phyloP scores from a whole-genome alignment of 352 stramenopile genomes.

The Achlya hypogyna region DNA sequence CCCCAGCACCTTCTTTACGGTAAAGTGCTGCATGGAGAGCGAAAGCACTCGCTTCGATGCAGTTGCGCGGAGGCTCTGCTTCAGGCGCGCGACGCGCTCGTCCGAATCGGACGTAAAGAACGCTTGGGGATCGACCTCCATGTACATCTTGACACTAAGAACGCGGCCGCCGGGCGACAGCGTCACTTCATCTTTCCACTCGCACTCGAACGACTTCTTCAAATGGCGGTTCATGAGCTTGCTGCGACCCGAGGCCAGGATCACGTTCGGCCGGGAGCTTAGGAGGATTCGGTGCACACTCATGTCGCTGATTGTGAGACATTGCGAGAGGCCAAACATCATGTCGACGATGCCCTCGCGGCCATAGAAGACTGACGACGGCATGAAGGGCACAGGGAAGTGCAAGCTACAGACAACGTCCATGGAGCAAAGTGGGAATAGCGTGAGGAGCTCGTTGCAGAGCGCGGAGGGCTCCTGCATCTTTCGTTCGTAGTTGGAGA shows the following conservation, averaged over 20 bases:
- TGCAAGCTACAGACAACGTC: conserved; percentile 68
- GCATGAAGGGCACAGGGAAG: conserved; percentile 72
- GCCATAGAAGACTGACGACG: conserved; percentile 65
- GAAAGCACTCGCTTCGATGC: conserved; percentile 77
- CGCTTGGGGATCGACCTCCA: conserved; percentile 69
- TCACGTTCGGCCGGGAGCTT: conserved; percentile 72
- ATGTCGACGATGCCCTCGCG: conserved; percentile 76
- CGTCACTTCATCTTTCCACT: conserved; percentile 71
- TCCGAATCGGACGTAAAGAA: conserved; percentile 73
- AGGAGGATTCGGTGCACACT: conserved; percentile 58
- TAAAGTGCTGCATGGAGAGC: conserved; percentile 89
- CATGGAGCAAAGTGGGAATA: conserved; percentile 75
- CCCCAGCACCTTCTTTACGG: conserved; percentile 90
- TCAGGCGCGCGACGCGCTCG: conserved; percentile 51
- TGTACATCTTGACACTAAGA: conserved; percentile 73
- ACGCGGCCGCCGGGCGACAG: conserved; percentile 68
- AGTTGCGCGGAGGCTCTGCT: conserved; percentile 55
- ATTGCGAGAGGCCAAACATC: conserved; percentile 55
- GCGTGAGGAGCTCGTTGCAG: conserved; percentile 35
- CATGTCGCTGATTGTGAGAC: conserved; percentile 68
- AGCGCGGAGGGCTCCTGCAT: conserved; percentile 2
- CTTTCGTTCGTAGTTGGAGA: conserved; percentile 17
- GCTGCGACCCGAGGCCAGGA: conserved; percentile 59
- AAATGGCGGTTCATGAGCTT: conserved; percentile 77
- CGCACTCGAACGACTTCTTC: conserved; percentile 71